A percentile compares a stretch with the other conserved stretches of the same genome.
Conservation (phyloP, 148 eudicot genomes). For the Mesembryanthemum crystallinum region DNA sequence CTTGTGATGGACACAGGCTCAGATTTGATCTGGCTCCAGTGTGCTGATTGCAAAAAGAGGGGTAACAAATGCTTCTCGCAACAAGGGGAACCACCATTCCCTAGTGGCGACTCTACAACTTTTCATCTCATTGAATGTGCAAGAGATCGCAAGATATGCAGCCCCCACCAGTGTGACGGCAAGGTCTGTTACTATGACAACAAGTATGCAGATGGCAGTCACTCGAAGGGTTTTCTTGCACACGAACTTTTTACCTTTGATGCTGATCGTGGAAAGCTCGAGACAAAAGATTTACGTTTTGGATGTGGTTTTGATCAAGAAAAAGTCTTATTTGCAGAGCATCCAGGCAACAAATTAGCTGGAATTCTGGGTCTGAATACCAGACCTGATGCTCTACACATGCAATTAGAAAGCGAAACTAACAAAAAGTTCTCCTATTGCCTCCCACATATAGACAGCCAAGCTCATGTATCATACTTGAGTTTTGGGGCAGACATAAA, state of each 20-base stretch:
- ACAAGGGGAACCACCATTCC: not conserved
- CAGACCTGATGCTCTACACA: not conserved
- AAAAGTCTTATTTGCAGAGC: not conserved
- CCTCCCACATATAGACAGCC: not conserved
- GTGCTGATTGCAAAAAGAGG: not conserved
- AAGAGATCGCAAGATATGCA: not conserved
- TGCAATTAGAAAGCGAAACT: not conserved
- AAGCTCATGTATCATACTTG: not conserved
- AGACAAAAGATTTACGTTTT: not conserved
- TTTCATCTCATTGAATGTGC: not conserved
- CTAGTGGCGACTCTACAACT: not conserved
- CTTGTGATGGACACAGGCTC: conserved; percentile 1
- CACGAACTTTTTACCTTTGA: not conserved
- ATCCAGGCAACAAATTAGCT: not conserved
- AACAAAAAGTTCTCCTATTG: conserved; percentile 1
- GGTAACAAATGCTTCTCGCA: not conserved
- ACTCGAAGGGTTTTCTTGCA: not conserved
- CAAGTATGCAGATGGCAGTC: not conserved
- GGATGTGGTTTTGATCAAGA: not conserved
- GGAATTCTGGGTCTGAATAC: not conserved
- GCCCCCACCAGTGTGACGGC: not conserved
- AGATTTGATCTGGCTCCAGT: not conserved
- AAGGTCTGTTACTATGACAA: not conserved
- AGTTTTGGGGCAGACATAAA: not conserved
- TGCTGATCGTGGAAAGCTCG: not conserved